A percentile compares a stretch with the other conserved stretches of the same genome.
phyloP scores from a whole-genome alignment of 1,284 basidiomycete species.

The Marasmius oreades region DNA sequence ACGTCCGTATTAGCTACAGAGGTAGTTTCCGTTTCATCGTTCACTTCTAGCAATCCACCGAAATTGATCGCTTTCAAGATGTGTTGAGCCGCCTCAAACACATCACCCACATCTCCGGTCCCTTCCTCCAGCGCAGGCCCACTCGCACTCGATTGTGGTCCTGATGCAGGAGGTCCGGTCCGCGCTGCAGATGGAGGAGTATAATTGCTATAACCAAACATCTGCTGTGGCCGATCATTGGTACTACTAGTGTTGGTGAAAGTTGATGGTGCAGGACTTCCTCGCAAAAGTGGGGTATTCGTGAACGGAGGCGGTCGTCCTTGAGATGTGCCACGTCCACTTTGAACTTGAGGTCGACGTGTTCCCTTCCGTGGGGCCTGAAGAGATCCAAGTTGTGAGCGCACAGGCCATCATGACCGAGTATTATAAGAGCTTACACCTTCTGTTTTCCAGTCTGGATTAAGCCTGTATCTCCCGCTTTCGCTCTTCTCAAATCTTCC shows the following conservation, averaged over 20 bases:
- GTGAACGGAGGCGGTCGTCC: constrained; percentile 55
- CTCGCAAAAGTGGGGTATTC: constrained; percentile 44
- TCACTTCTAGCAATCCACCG: constrained; percentile 42
- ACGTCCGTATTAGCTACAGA: not conserved
- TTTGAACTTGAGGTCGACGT: constrained; percentile 21
- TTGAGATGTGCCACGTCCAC: not conserved
- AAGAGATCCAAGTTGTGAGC: constrained; percentile 49
- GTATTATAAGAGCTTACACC: constrained; percentile 44
- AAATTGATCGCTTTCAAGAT: constrained; percentile 76
- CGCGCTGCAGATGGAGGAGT: constrained; percentile 14
- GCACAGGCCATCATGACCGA: constrained; percentile 66
- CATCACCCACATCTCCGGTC: constrained; percentile 45
- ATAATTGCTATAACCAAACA: constrained; percentile 22
- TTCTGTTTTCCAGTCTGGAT: constrained; percentile 74
- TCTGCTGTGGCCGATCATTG: constrained; percentile 20
- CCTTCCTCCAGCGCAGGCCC: constrained; percentile 27
- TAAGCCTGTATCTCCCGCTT: constrained; percentile 69
- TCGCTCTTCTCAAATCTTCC: constrained; percentile 70
- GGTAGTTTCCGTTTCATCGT: constrained; percentile 28
- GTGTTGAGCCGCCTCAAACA: constrained; percentile 72
- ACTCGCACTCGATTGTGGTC: not conserved
- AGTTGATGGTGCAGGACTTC: constrained; percentile 27
- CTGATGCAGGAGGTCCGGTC: constrained; percentile 8
- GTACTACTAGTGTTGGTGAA: no score
- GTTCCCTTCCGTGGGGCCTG: constrained; percentile 25